Evolutionary conservation across 768 basidiomycete species (phyloP).

Genomic region (Vararia minispora): DNA sequence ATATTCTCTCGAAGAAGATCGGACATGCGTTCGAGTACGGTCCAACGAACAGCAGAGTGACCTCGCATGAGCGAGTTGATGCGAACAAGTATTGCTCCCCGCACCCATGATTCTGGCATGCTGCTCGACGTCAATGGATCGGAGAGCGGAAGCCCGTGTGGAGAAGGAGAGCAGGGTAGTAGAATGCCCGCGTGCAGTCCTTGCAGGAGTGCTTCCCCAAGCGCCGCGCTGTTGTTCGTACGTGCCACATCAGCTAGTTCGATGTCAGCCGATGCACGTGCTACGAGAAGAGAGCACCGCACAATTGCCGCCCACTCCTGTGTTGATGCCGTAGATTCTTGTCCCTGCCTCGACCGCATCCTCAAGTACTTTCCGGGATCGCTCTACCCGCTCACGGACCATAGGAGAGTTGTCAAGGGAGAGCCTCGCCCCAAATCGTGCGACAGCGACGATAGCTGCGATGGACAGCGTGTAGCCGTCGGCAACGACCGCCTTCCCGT

Average conservation of each 20-base stretch:
- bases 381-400: constrained; percentile 39
- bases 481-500: constrained; percentile 48
- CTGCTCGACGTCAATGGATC: constrained; percentile 52
- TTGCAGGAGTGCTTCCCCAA: constrained; percentile 74
- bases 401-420: constrained; percentile 35
- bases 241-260: constrained; percentile 62
- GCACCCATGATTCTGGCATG: constrained; percentile 81
- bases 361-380: constrained; percentile 48
- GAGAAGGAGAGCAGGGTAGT: constrained; percentile 37
- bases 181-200: constrained; percentile 68
- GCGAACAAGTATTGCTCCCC: constrained; percentile 74
- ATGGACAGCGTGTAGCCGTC: constrained; percentile 64
- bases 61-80: constrained; percentile 83
- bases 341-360: constrained; percentile 58
- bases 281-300: constrained; percentile 12
- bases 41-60: constrained; percentile 74
- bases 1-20: constrained; percentile 57
- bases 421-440: constrained; percentile 46
- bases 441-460: constrained; percentile 60
- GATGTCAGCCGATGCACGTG: constrained; percentile 3
- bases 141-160: constrained; percentile 47
- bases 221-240: constrained; percentile 56
- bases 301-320: constrained; percentile 76
- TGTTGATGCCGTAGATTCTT: constrained; percentile 74
- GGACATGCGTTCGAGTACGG: constrained; percentile 66